Evolutionary conservation across 148 eudicot species (phyloP).

Genomic region (Nyssa sinensis): DNA sequence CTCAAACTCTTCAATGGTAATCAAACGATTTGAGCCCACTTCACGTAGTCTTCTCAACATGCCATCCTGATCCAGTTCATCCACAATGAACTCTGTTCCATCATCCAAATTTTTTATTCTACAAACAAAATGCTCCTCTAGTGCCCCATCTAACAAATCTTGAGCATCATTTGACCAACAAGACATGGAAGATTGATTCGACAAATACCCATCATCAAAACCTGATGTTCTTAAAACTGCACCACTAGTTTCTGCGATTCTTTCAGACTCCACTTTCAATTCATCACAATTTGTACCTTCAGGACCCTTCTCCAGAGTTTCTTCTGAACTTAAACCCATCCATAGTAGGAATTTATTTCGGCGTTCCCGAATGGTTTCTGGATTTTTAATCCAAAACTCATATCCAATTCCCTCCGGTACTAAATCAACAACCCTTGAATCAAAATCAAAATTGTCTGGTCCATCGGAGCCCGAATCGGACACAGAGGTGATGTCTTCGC

Average conservation of each 20-base stretch:
- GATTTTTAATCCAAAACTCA: slow-evolving; percentile 60
- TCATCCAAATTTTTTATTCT: slow-evolving; percentile 15
- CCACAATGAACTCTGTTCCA: slow-evolving; percentile 25
- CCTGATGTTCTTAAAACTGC: slow-evolving; percentile 30
- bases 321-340: slow-evolving; percentile 48
- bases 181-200: slow-evolving; percentile 40
- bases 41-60: slow-evolving; percentile 13
- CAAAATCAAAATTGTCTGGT: neutral
- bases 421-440: slow-evolving; percentile 9
- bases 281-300: slow-evolving; percentile 21
- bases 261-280: slow-evolving; percentile 25
- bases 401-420: slow-evolving; percentile 35
- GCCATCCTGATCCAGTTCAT: slow-evolving; percentile 14
- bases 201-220: slow-evolving; percentile 37
- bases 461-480: slow-evolving; percentile 15
- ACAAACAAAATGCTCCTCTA: slow-evolving; percentile 8
- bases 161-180: slow-evolving; percentile 33
- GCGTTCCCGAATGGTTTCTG: slow-evolving; percentile 57
- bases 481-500: slow-evolving; percentile 40
- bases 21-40: slow-evolving; percentile 11
- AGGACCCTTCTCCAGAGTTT: slow-evolving; percentile 15
- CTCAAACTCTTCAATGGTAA: slow-evolving; percentile 21
- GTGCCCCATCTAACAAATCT: slow-evolving; percentile 15
- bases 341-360: slow-evolving; percentile 54
- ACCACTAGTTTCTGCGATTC: slow-evolving; percentile 33